Base-by-base conservation (phyloP, 2,329 filamentous ascomycete species). In the Penicillium glabrum region DNA sequence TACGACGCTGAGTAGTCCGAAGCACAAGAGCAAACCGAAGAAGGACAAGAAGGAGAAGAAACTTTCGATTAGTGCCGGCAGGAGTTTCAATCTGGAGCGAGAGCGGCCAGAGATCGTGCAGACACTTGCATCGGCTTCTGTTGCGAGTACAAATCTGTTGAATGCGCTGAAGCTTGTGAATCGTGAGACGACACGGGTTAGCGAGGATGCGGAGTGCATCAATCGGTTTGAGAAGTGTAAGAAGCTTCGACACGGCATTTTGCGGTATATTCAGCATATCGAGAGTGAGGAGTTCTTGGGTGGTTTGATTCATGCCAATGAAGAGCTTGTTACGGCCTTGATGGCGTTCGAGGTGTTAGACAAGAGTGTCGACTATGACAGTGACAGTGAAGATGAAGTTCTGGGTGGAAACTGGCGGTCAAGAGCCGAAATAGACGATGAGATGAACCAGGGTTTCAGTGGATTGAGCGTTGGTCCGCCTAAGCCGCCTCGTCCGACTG, bases 311-410 rank as follows among this genome's bases (percentile, higher is more conserved):
- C 91, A 95, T 68, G 93, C 93, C 62, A 98, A 99, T 68, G 95
- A 99, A 67, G 90, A 96, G 74, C 87, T 99, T n/a, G 90, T 98
- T 41, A 89, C 89, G 60, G 91, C 93, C 1, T 82, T 99, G 56
- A 96, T 96, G 85, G 90, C 92, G 0, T 99, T 92, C 69, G 93
- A 98, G 75, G 90, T 97, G 66, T 85, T 98, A 61, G 93, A 99
- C 71, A 81, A 80, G 64, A 80, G 77, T 48, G 69, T 80, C 41
- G 80, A 82, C 48, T 84, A 88, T 61, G 86, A 88, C 65, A 87
- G 84, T 57, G 84, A 87, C 66, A 87, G 84, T 60, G 86, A 88
- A 51, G 76, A 87, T 45, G 85, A 89, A 46, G 61, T 71, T 16
- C 57, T 72, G 8, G 66, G 69, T 11, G 66, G 63, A 9, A 68